Evolutionary conservation across 139 green algal species (phyloP).

Genomic region (Auxenochlorella pyrenoidosa): DNA sequence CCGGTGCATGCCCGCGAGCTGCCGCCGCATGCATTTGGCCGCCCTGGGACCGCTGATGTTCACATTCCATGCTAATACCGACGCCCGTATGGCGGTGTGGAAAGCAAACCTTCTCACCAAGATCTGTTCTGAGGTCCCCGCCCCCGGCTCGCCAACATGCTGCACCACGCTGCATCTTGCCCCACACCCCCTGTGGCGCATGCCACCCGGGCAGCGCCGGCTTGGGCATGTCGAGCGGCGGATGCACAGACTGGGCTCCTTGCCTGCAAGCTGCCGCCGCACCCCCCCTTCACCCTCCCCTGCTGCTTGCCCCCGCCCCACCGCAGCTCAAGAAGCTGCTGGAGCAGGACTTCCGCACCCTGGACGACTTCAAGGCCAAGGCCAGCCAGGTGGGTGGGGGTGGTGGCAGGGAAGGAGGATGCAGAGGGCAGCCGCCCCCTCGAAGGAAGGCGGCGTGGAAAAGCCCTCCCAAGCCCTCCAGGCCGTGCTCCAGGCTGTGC

Average conservation of each 20-base stretch:
- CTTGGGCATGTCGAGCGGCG: background rate
- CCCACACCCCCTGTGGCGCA: background rate
- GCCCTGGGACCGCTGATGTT: slow-evolving; percentile 45
- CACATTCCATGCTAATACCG: slow-evolving; percentile 66
- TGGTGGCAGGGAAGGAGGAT: too few relatives aligned
- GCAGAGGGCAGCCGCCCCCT: too few relatives aligned
- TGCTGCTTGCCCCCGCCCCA: background rate
- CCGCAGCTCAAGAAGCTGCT: slow-evolving; percentile 79
- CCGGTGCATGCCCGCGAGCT: background rate
- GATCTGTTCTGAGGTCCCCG: slow-evolving; percentile 62
- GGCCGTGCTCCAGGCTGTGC: too few relatives aligned
- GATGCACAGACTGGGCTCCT: too few relatives aligned
- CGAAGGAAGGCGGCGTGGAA: too few relatives aligned
- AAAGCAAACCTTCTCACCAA: slow-evolving; percentile 60
- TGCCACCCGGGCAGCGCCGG: background rate
- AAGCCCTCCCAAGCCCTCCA: too few relatives aligned
- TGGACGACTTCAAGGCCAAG: slow-evolving; percentile 81
- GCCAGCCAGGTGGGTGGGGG: slow-evolving; percentile 5
- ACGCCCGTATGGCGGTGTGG: slow-evolving; percentile 33
- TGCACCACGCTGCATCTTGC: background rate
- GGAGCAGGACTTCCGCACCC: slow-evolving; percentile 66
- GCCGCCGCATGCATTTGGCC: background rate
- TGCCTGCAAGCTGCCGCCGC: background rate
- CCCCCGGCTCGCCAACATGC: background rate
- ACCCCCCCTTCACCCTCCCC: background rate